Evolutionary conservation across 2,329 filamentous ascomycete species (phyloP), one percentile per base, ranked within the genome.

Genomic region (Sclerotinia subarctica): DNA sequence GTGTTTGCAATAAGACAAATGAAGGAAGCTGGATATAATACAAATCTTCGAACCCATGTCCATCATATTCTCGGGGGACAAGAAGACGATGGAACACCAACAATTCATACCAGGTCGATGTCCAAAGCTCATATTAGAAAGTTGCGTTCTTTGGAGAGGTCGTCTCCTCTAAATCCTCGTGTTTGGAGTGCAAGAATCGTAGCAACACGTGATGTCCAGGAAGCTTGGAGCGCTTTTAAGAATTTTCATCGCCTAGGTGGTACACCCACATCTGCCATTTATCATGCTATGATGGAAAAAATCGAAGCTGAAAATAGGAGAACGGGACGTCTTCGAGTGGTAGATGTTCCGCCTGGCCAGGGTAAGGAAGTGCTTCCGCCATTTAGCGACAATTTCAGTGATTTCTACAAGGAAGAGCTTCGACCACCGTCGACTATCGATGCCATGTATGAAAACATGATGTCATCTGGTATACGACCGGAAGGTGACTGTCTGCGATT

Each of bases 391-490:
- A 91, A 83, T 77, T 83, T 82, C 74, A 90, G 82, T 69, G 84
- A 88, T n/a, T 86, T 88, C 66, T 90, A 91, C 68, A 86, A 86
- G 71, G 83, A 86, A 51, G 82, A 86, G n/a, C 79, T 87, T 54
- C 80, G 82, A 19, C 86, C 90, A 1, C 90, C 90, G 2, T 10
- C 46, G 38, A 83, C 81, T 1, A 78, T 88, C 15, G 78, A 82
- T 5, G 80, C 85, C 63, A 80, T 94, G 5, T 90, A 89, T 69
- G 74, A 81, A 15, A 80, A 82, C 53, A 90, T 93, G 86, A 69
- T 79, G 17, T 75, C 74, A 1, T 79, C 80, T 2, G 81, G 82
- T 0, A 74, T 89, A 26, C 78, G 75, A 8, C 85, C 88, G 0
- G 74, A 78, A 5, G 82, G 81, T 1, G 76, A 79, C 52, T 85